Conservation (phyloP, 805 yeast species). For the Jamesozyma lodderae region DNA sequence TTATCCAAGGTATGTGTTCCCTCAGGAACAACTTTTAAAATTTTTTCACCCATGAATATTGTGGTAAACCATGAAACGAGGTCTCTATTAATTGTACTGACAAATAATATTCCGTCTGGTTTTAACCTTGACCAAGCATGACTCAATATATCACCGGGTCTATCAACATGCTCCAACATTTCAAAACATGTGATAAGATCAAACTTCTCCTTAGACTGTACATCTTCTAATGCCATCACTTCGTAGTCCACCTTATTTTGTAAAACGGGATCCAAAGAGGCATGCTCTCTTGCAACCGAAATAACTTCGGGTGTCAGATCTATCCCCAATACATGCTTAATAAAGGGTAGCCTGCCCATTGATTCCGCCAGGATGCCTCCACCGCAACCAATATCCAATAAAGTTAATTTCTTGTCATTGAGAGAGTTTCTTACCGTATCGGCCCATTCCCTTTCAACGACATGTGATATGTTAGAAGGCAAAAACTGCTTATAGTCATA, state of each 20-base stretch:
- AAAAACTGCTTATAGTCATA: constrained; percentile 53
- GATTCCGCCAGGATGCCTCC: constrained; percentile 93
- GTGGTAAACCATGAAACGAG: constrained; percentile 85
- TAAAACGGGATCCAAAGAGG: constrained; percentile 54
- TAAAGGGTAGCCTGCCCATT: constrained; percentile 63
- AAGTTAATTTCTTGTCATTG: constrained; percentile 34
- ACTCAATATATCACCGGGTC: constrained; percentile 65
- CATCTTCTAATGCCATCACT: constrained; percentile 52
- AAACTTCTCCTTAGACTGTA: constrained; percentile 34
- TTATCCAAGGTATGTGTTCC: constrained; percentile 89
- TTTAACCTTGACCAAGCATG: constrained; percentile 60
- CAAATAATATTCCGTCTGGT: constrained; percentile 66
- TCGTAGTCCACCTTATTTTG: constrained; percentile 49
- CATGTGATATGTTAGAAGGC: constrained; percentile 44
- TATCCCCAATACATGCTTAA: constrained; percentile 62
- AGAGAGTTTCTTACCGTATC: constrained; percentile 30
- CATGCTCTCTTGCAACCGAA: constrained; percentile 68
- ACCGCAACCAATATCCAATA: constrained; percentile 92
- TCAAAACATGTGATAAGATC: constrained; percentile 89
- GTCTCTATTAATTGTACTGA: constrained; percentile 90
- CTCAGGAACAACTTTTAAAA: constrained; percentile 72
- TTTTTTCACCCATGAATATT: constrained; percentile 77
- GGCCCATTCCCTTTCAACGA: constrained; percentile 46
- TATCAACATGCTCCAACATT: constrained; percentile 87
- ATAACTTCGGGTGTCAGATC: constrained; percentile 82